These are phyloP conservation scores for Chloranthus sessilifolius DNA, from an alignment of 164 flowering plant genomes.

Conservation along the genomic window DNA sequence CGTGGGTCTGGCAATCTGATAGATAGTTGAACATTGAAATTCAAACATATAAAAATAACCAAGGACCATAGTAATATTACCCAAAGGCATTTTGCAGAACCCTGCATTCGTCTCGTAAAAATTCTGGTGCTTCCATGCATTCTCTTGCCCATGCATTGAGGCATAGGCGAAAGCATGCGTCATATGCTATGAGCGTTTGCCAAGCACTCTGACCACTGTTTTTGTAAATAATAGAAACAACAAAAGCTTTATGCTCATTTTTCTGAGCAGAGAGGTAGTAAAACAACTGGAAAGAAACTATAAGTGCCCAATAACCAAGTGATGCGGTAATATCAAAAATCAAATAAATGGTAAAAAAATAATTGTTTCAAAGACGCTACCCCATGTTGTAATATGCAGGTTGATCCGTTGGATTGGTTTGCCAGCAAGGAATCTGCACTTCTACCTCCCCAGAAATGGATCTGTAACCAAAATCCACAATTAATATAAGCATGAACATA, in stretches of 20 bases:
- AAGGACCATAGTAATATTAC: conserved; percentile 27
- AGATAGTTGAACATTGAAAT: not conserved
- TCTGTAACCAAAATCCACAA: conserved; percentile 14
- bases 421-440: conserved; percentile 25
- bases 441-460: conserved; percentile 27
- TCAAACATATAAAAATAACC: not conserved
- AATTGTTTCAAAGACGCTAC: conserved; percentile 14
- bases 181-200: conserved; percentile 82
- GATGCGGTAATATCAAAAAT: not conserved
- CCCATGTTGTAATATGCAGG: conserved; percentile 42
- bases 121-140: conserved; percentile 80
- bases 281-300: not conserved
- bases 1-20: not conserved
- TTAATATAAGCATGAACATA: too few relatives aligned
- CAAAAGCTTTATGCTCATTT: not conserved
- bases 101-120: conserved; percentile 73
- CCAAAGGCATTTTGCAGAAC: conserved; percentile 82
- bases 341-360: not conserved
- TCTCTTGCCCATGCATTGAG: conserved; percentile 81
- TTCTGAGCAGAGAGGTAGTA: not conserved
- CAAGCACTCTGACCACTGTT: conserved; percentile 80
- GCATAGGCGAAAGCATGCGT: conserved; percentile 86
- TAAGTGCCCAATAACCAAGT: not conserved
- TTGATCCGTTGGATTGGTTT: conserved; percentile 27
- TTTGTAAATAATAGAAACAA: not conserved